These are phyloP conservation scores for Fragaria vesca DNA, from an alignment of 306 rosid genomes.

Conservation along the genomic window DNA sequence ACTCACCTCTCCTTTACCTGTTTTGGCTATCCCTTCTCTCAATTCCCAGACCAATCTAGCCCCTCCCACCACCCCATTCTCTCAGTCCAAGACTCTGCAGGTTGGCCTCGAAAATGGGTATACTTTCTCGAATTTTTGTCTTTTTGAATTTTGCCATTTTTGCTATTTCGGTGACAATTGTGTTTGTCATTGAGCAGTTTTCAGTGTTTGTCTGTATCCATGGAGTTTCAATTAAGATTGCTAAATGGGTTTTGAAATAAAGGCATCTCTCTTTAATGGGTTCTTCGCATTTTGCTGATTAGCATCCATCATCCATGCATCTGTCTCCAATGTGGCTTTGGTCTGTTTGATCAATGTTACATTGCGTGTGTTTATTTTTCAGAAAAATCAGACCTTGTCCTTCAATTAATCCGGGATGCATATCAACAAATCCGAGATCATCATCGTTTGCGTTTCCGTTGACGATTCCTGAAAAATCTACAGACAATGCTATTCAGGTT, in stretches of 20 bases:
- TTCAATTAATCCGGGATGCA: conserved; percentile 73
- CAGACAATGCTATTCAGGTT: conserved; percentile 71
- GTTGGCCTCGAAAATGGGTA: conserved; percentile 84
- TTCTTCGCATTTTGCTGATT: not conserved
- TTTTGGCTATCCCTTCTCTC: conserved; percentile 71
- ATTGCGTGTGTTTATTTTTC: conserved; percentile 11
- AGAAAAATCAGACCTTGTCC: conserved; percentile 94
- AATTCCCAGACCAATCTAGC: conserved; percentile 49
- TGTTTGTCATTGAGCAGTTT: not conserved
- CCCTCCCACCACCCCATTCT: conserved; percentile 85
- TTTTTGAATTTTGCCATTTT: not conserved
- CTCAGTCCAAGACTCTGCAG: conserved; percentile 68
- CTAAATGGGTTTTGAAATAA: not conserved
- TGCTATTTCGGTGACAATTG: not conserved
- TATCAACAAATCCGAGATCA: conserved; percentile 81
- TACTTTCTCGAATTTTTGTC: not conserved
- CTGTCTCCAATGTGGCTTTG: conserved; percentile 16
- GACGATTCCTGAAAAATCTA: conserved; percentile 56
- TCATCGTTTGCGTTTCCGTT: conserved; percentile 78
- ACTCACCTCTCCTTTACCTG: conserved; percentile 61
- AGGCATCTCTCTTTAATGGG: not conserved
- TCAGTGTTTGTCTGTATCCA: not conserved
- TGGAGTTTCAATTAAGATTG: not conserved
- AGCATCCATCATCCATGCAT: not conserved
- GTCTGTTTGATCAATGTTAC: not conserved